Evolutionary conservation across 495 filamentous ascomycete genomes (phyloP), one percentile per base, ranked within the genome.

Genomic region (Penicillium silybi): DNA sequence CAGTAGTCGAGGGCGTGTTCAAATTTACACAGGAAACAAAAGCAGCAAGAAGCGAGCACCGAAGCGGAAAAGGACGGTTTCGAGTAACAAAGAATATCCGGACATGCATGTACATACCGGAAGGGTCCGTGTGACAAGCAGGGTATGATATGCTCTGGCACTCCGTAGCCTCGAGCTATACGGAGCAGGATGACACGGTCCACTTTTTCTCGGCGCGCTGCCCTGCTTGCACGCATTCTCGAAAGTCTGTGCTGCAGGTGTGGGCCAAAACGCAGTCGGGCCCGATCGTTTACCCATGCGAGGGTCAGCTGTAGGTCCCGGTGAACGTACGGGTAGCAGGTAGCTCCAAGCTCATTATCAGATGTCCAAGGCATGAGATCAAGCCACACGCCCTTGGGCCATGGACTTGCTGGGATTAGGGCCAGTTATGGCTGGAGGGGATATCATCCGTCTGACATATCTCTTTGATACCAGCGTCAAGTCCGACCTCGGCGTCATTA

Each of bases 101-200:
- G n/a, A n/a, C n/a, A 40, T 27, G 43, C 32, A 41, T 8, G 32
- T 58, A 46, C 46, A 61, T 50, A 19, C 49, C 29, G 37, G 37
- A 42, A 57, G 52, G 57, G 52, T 57, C 55, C 46, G 57, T 56
- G 57, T 29, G 19, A 46, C 46, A 43, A 17, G 25, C 43, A 52
- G 55, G 34, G 42, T 54, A 51, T 58, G 58, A 59, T 59, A 61
- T 62, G 52, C 52, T 51, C 43, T 44, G 23, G 53, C n/a, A n/a
- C n/a, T n/a, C n/a, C n/a, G n/a, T 53, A 57, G 50, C 52, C 53
- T 53, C 40, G 38, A 56, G 29, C 48, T 48, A 37, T 46, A 44
- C 57, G 53, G 56, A 44, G 49, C 19, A 48, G 25, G 52, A 54
- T 50, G 20, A 47, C 16, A 51, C 49, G 51, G 29, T 61, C 61